Conservation (phyloP, 768 basidiomycete species). For the Trametopsis cervina region DNA sequence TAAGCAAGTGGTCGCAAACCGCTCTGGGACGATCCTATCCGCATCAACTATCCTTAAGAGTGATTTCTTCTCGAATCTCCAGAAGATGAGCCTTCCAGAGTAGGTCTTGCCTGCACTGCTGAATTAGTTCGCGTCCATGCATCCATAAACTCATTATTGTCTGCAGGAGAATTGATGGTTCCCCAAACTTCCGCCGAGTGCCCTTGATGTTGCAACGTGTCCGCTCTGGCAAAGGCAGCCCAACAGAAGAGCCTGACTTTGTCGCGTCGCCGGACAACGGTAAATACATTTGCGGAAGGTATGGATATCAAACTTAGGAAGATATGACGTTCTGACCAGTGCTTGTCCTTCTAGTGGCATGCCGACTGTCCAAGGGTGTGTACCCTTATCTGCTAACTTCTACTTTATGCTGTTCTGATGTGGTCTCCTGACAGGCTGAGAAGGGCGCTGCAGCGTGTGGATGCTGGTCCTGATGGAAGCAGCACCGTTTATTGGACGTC, state of each 20-base stretch:
- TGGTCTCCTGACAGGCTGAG: constrained; percentile 46
- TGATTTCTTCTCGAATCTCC: constrained; percentile 88
- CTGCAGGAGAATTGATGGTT: constrained; percentile 80
- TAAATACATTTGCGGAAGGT: constrained; percentile 79
- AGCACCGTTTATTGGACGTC: constrained; percentile 92
- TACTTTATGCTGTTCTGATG: constrained; percentile 1
- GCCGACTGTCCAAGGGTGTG: constrained; percentile 87
- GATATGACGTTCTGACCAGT: no score
- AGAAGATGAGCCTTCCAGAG: constrained; percentile 97
- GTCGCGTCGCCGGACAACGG: constrained; percentile 30
- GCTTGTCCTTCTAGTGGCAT: constrained; percentile 87
- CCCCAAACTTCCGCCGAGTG: constrained; percentile 87
- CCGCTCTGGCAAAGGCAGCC: constrained; percentile 21
- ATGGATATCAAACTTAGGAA: no score
- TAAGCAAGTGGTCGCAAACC: constrained; percentile 73
- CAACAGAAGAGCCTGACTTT: constrained; percentile 31
- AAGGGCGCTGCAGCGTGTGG: constrained; percentile 68
- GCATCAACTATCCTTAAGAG: constrained; percentile 93
- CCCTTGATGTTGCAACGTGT: constrained; percentile 48
- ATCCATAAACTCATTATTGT: not conserved
- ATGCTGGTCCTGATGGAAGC: constrained; percentile 70
- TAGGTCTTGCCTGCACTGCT: constrained; percentile 40
- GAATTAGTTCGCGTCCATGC: not conserved
- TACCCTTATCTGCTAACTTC: constrained; percentile 8
- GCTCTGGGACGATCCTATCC: constrained; percentile 81